These are phyloP conservation scores for Blastobotrys illinoisensis DNA, from an alignment of 1,139 yeast genomes.

Conservation along the genomic window DNA sequence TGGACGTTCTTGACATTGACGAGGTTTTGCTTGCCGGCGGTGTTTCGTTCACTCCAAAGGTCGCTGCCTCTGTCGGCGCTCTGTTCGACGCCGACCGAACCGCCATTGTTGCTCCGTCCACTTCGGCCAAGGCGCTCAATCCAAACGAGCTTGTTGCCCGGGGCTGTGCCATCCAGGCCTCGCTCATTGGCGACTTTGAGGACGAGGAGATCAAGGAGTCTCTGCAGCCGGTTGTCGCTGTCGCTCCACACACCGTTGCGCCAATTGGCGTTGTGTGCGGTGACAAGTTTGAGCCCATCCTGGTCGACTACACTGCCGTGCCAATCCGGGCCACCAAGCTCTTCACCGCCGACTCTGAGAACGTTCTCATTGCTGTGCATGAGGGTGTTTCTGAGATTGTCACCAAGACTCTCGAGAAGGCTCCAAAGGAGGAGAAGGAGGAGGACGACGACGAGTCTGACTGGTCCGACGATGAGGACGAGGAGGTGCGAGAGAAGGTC, in stretches of 20 bases:
- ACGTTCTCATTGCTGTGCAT: slow-evolving; percentile 63
- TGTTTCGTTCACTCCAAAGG: slow-evolving; percentile 84
- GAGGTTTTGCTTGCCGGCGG: slow-evolving; percentile 95
- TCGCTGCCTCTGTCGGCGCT: slow-evolving; percentile 66
- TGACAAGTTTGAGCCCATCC: slow-evolving; percentile 61
- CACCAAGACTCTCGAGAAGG: slow-evolving; percentile 51
- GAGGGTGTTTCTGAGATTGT: slow-evolving; percentile 84
- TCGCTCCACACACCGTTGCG: slow-evolving; percentile 80
- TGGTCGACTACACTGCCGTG: slow-evolving; percentile 82
- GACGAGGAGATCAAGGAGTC: slow-evolving; percentile 83
- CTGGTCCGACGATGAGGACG: slow-evolving; percentile 61
- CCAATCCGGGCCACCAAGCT: slow-evolving; percentile 80
- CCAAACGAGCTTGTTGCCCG: slow-evolving; percentile 89
- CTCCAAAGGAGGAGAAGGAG: slow-evolving; percentile 46
- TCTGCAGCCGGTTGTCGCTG: slow-evolving; percentile 76
- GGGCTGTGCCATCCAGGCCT: slow-evolving; percentile 97
- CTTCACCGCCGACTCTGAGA: slow-evolving; percentile 54
- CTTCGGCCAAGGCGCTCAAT: slow-evolving; percentile 70
- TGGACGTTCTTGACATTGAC: slow-evolving; percentile 81
- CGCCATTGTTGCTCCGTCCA: slow-evolving; percentile 67
- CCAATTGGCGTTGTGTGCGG: slow-evolving; percentile 82
- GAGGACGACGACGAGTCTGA: slow-evolving; percentile 53
- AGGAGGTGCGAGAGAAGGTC: slow-evolving; percentile 64
- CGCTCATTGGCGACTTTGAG: slow-evolving; percentile 77
- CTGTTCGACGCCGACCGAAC: slow-evolving; percentile 77